Base-by-base conservation (phyloP, 176 grass and related monocot genomes). In the Pontederia paniculata region DNA sequence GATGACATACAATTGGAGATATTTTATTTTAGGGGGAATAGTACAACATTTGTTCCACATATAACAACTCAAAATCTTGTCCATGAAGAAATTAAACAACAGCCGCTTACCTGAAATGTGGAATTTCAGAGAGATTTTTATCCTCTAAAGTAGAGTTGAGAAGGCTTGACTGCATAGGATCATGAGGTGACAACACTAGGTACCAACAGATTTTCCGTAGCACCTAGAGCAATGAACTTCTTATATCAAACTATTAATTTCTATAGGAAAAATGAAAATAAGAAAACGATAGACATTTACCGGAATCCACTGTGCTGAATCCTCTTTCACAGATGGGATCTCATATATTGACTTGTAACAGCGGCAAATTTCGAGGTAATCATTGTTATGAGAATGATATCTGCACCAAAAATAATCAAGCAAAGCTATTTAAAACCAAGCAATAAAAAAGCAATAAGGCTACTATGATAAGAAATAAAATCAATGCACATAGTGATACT, bases 121-220 rank as follows among this genome's bases (percentile, higher is more conserved):
- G 74, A 46, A 88, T 89, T 73, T 97, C 93, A 14, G 74, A 80
- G 41, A 97, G 71, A 75, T 97, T 91, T 77, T 88, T 90, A 52
- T 97, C 93, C 65, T 97, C 86, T 15, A 90, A 63, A 21, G 91
- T 88, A 57, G 86, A 80, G 72, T 82, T 97, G 9, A 97, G 86
- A 77, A 97, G 83, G 31, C 93, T 97, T 0, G 91, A 97, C 65
- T 97, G 91, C 91, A 97, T 84, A 0, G 91, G 86, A 58, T 88
- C 86, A 69, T 90, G 83, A 22, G 91, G 91, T 18, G 91, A 28
- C 16, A 97, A 45, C 15, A 97, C 86, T 42, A 97, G 48, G 50
- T 87, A 88, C 93, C 93, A 97, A 55, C 93, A 97, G 53, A 97
- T 97, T 68, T 90, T 97, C 66, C 93, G 84, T 62, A 97, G 77